These are phyloP conservation scores for Naegleria gruberi DNA, from an alignment of 208 protist genomes.

Conservation along the genomic window DNA sequence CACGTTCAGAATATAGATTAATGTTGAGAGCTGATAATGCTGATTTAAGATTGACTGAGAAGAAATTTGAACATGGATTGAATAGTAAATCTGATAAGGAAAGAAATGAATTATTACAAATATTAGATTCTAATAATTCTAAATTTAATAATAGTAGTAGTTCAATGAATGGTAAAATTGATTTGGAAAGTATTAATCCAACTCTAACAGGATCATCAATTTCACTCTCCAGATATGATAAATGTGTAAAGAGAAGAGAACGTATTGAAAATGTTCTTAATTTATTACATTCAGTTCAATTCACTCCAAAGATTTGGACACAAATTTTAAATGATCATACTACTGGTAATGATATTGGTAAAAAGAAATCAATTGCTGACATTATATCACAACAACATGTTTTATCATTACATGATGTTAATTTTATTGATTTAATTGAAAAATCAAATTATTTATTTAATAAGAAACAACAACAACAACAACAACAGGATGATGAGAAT, in stretches of 20 bases:
- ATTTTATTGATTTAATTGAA: constrained; percentile 1
- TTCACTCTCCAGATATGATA: neutral
- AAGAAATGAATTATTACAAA: too few relatives aligned
- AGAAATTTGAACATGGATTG: neutral
- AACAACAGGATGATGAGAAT: too few relatives aligned
- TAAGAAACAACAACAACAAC: too few relatives aligned
- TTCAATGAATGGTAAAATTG: neutral
- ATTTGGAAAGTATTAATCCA: neutral
- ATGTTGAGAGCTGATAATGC: constrained; percentile 59
- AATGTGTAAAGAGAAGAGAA: neutral
- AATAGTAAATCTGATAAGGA: neutral
- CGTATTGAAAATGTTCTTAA: neutral
- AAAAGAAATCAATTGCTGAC: neutral
- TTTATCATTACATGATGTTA: constrained; percentile 17
- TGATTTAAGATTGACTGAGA: constrained; percentile 49
- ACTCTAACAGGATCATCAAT: neutral
- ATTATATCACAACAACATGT: constrained; percentile 22
- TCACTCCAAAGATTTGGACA: neutral
- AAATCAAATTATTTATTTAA: neutral
- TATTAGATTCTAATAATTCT: too few relatives aligned
- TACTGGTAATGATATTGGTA: neutral
- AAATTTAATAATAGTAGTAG: neutral
- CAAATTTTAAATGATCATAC: neutral
- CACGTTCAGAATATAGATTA: constrained; percentile 54
- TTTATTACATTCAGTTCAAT: neutral